Evolutionary conservation across 495 filamentous ascomycete species (phyloP), one percentile per base, ranked within the genome.

Genomic region (Immersiella caudata): DNA sequence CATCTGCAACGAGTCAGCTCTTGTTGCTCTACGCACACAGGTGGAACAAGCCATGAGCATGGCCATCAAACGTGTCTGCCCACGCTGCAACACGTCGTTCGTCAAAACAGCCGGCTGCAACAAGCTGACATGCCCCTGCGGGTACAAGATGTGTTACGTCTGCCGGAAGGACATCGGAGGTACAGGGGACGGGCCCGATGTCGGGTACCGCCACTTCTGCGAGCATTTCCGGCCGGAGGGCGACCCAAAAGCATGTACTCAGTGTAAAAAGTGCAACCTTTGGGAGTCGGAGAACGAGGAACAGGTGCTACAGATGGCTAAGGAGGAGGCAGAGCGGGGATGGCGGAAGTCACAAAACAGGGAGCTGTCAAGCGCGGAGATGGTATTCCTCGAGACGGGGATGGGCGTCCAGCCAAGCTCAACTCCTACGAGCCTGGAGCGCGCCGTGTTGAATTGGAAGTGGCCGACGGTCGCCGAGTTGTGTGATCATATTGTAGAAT

Each of bases 61-160:
- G 61, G 95, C 95, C 16, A 88, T 99, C 69, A 99, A 99, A 78
- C 92, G 95, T 50, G 97, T 94, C 20, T 99, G 95, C 76, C 95
- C 95, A 11, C 85, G 87, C 62, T 99, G 95, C 80, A 87, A 90
- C 66, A 88, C 93, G 25, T 91, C 90, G 18, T 97, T 99, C 73
- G 90, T 99, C 76, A 97, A 97, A 74, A 88, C 85, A 2, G 88
- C 90, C 35, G 95, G 95, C 67, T 99, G 95, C 83, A 99, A 99
- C 80, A 97, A 97, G 76, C 79, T 99, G 18, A 94, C 91, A n/a
- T 99, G 95, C 75, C 85, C 92, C n/a, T 99, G 95, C 76, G 94
- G 95, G 0, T 99, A 97, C 78, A 89, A 90, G 67, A 99, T 99
- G 95, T 99, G 95, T 80, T 97, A 96, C 68, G 85, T 96, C 50